phyloP scores from a whole-genome alignment of 2,329 filamentous ascomycete species.

The Cercospora zeae-maydis region DNA sequence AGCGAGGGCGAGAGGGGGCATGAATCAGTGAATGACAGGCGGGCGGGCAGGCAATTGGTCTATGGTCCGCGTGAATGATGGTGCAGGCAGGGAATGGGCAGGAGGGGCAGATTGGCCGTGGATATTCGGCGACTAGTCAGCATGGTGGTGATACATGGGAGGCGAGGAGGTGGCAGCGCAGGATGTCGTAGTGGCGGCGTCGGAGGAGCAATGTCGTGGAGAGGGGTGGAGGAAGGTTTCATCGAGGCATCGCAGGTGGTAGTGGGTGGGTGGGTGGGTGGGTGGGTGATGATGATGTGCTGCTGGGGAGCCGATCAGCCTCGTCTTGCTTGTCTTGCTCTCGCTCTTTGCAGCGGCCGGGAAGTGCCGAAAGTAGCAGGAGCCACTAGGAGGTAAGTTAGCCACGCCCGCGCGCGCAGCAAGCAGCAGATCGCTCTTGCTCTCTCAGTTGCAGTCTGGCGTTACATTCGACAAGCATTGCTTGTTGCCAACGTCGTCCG shows the following conservation, averaged over 20 bases:
- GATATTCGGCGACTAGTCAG: not conserved
- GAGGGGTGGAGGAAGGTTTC: constrained; percentile 18
- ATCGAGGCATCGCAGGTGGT: constrained; percentile 17
- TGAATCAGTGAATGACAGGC: constrained; percentile 7
- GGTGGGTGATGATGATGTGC: not conserved
- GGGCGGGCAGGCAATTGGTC: not conserved
- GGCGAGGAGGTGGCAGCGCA: constrained; percentile 9
- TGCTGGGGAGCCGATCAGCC: constrained; percentile 14
- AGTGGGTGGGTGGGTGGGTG: not conserved
- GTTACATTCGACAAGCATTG: constrained; percentile 8
- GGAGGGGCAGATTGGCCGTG: not conserved
- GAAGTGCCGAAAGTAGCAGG: not conserved
- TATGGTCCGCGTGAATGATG: not conserved
- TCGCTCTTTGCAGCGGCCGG: too few relatives aligned
- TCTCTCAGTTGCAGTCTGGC: constrained; percentile 9
- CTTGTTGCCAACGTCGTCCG: not conserved
- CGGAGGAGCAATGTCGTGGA: constrained; percentile 6
- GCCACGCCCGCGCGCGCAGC: too few relatives aligned
- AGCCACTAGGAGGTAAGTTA: too few relatives aligned
- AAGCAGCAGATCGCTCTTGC: too few relatives aligned
- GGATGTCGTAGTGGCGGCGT: not conserved
- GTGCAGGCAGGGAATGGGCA: not conserved
- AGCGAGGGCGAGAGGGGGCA: constrained; percentile 22
- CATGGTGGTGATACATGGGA: constrained; percentile 20
- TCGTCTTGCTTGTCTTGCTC: too few relatives aligned